Percentiles rank a stretch among this genome's conserved stretches.
Evolutionary conservation across 352 stramenopile genomes (phyloP).

Genomic region (Phytophthora crassamura): DNA sequence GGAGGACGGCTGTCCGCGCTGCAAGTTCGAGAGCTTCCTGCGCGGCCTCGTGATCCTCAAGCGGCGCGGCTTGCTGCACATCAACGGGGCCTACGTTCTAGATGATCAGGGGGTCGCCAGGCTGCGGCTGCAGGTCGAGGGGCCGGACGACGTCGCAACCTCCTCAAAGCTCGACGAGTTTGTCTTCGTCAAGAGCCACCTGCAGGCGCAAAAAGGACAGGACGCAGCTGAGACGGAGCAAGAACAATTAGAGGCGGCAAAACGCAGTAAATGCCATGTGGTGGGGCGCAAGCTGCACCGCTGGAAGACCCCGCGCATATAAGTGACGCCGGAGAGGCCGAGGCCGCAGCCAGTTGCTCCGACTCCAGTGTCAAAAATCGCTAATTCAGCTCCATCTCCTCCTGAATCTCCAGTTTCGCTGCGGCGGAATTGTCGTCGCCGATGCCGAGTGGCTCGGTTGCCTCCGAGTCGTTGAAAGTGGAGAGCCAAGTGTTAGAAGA

Average conservation of each 20-base stretch:
- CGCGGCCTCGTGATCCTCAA: conserved; percentile 46
- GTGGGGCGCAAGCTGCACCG: conserved; percentile 58
- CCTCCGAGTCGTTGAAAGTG: conserved; percentile 1
- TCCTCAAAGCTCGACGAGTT: conserved; percentile 47
- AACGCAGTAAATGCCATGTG: conserved; percentile 58
- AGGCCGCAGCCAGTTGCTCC: not conserved
- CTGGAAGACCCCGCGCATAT: conserved; percentile 5
- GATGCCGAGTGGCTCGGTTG: conserved; percentile 3
- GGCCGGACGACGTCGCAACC: conserved; percentile 19
- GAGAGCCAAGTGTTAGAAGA: conserved; percentile 1
- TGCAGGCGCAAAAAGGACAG: conserved; percentile 30
- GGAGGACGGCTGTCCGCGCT: conserved; percentile 40
- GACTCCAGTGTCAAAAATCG: not conserved
- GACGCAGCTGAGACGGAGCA: conserved; percentile 3
- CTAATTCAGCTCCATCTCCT: not conserved
- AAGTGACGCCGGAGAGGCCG: conserved; percentile 4
- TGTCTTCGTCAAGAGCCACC: conserved; percentile 54
- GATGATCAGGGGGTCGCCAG: conserved; percentile 30
- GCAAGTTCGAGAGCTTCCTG: conserved; percentile 53
- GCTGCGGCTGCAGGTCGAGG: conserved; percentile 49
- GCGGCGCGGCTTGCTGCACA: conserved; percentile 35
- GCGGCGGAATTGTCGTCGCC: not conserved
- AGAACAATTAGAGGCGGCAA: conserved; percentile 26
- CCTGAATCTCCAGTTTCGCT: not conserved
- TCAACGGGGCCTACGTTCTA: conserved; percentile 52